phyloP scores from a whole-genome alignment of 2,329 filamentous ascomycete genomes.

The Ophiostoma montium region DNA sequence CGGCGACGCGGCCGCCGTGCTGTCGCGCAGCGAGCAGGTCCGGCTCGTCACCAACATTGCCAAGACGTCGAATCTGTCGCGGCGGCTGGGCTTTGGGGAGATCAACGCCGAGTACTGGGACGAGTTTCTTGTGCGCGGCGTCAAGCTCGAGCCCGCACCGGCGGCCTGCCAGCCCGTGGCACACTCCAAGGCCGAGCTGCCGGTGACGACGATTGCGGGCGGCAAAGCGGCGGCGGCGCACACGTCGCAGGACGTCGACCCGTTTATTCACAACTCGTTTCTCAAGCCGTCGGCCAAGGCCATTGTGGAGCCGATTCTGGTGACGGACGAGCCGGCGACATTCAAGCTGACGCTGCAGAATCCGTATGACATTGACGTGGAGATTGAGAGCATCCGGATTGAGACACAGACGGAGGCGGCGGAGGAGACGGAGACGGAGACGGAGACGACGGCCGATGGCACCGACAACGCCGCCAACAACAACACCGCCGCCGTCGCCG shows the following conservation, averaged over 20 bases:
- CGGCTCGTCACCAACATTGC: slow-evolving; percentile 74
- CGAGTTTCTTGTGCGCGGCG: slow-evolving; percentile 72
- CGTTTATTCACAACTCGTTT: slow-evolving; percentile 94
- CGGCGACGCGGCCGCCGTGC: slow-evolving; percentile 54
- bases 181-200: slow-evolving; percentile 43
- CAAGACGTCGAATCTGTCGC: slow-evolving; percentile 66
- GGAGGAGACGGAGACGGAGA: too few species aligned
- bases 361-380: slow-evolving; percentile 82
- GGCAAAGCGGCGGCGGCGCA: slow-evolving; percentile 25
- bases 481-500: too few species aligned
- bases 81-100: slow-evolving; percentile 55
- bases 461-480: too few species aligned
- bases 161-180: slow-evolving; percentile 48
- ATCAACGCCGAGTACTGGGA: slow-evolving; percentile 89
- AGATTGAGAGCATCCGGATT: slow-evolving; percentile 68
- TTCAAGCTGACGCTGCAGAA: slow-evolving; percentile 85
- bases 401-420: too few species aligned
- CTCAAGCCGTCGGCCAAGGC: slow-evolving; percentile 50
- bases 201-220: slow-evolving; percentile 21
- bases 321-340: slow-evolving; percentile 61
- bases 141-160: slow-evolving; percentile 53
- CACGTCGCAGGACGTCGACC: slow-evolving; percentile 52
- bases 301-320: slow-evolving; percentile 52
- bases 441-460: too few species aligned
- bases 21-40: slow-evolving; percentile 71